Base-by-base conservation (phyloP, 345 rosid genomes). In the Trapa incisa region DNA sequence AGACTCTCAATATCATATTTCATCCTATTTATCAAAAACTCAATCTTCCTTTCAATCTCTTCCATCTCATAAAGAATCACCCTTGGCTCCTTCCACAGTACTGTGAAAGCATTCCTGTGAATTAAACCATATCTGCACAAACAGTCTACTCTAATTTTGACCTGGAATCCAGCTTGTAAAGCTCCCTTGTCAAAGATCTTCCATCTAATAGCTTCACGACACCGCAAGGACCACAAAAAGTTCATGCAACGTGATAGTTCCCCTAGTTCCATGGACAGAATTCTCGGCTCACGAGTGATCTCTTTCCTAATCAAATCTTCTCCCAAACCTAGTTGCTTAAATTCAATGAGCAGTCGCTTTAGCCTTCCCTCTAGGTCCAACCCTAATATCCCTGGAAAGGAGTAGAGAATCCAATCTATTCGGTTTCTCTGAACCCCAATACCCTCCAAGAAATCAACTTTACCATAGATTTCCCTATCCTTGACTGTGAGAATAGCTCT, bases 51-150 rank as follows among this genome's bases (percentile, higher is more conserved):
- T 71, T 89, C 89, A 37, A 85, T 80, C 12, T 89, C 92, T 50
- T 78, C 86, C 6, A 82, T 60, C 53, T 74, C 77, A 50, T 92
- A 87, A 3, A 81, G 68, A 73, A 89, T 78, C 75, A 82, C 80
- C 77, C 96, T 80, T 0, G 95, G 92, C 74, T 92, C 98, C 78
- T 81, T 84, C 96, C 92, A 86, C 63, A 92, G 69, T 66, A 92
- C 82, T 75, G 80, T 86, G 12, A 89, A 82, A 8, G 96, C 96
- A 13, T 89, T 96, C 73, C 94, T 81, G 47, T 68, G 89, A 52
- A 78, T 92, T 80, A 92, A 50, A 71, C 96, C 92, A 37, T 80
- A 73, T 76, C 75, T 75, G 80, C 96, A 86, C 66, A 92, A 76
- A 81, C 87, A 89, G 79, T 92, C 95, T 69, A 89, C 78, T 74